A percentile compares a stretch with the other conserved stretches of the same genome.
Evolutionary conservation across 2,329 filamentous ascomycete species (phyloP).

Genomic region (Pseudogymnoascus verrucosus): DNA sequence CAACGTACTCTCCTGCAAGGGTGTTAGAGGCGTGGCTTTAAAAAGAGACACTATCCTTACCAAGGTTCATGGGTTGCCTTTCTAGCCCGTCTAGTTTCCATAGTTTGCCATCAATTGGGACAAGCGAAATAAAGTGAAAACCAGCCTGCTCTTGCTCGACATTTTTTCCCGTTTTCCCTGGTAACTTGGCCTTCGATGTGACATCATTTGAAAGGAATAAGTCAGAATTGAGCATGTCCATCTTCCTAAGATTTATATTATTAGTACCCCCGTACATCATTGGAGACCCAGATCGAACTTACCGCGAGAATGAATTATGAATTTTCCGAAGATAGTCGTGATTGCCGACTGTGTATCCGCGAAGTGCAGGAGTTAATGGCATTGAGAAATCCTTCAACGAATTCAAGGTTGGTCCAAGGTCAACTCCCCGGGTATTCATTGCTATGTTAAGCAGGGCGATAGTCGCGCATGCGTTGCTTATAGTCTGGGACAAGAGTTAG

Average conservation of each 20-base stretch:
- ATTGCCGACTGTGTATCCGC: constrained; percentile 67
- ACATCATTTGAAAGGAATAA: constrained; percentile 54
- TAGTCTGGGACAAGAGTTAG: constrained; percentile 45
- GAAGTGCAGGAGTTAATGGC: constrained; percentile 59
- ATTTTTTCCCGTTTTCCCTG: constrained; percentile 74
- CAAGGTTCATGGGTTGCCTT: constrained; percentile 58
- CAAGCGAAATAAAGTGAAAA: constrained; percentile 86
- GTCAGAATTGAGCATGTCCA: constrained; percentile 69
- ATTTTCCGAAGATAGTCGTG: constrained; percentile 70
- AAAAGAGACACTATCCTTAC: constrained; percentile 28
- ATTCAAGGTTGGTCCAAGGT: constrained; percentile 62
- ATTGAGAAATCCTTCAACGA: constrained; percentile 67
- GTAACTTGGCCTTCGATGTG: constrained; percentile 37
- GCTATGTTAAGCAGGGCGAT: constrained; percentile 87
- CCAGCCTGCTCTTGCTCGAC: constrained; percentile 48
- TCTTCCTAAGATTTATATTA: constrained; percentile 41
- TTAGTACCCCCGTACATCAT: constrained; percentile 6
- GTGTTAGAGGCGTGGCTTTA: constrained; percentile 8
- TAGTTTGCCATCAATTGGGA: constrained; percentile 64
- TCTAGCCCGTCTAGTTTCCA: constrained; percentile 89
- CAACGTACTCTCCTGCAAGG: constrained; percentile 17
- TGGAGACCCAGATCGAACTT: constrained; percentile 21
- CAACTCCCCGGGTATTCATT: constrained; percentile 65
- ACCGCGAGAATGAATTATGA: constrained; percentile 82
- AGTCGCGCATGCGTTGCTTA: constrained; percentile 81